phyloP scores from a whole-genome alignment of 192 early-diverging fungal genomes.

The Coemansia sp. region DNA sequence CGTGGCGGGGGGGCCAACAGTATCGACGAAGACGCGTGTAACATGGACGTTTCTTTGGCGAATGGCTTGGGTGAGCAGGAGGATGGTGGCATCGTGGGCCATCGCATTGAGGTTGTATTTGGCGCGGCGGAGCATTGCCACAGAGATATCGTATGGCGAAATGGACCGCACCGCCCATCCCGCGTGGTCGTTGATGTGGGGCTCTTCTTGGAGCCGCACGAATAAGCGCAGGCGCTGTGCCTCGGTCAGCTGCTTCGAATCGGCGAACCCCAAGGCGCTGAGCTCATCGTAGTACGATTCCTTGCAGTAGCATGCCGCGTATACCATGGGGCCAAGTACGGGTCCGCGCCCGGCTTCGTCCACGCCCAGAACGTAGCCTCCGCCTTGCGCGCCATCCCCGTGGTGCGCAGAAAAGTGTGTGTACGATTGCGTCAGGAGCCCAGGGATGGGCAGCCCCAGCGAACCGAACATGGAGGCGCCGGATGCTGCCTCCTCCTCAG shows the following conservation, averaged over 20 bases:
- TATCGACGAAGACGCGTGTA: constrained; percentile 87
- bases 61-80: constrained; percentile 67
- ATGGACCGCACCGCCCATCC: constrained; percentile 85
- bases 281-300: constrained; percentile 66
- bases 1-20: constrained; percentile 87
- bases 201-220: constrained; percentile 51
- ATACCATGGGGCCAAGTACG: constrained; percentile 97
- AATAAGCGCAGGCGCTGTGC: constrained; percentile 73
- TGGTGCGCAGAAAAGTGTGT: constrained; percentile 36
- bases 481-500: neutral
- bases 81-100: constrained; percentile 93
- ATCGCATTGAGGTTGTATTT: constrained; percentile 93
- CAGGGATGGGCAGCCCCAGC: constrained; percentile 29
- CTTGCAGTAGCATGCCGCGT: constrained; percentile 84
- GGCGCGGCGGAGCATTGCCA: constrained; percentile 80
- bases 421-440: constrained; percentile 35
- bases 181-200: constrained; percentile 28
- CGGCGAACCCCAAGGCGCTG: constrained; percentile 80
- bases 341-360: constrained; percentile 98
- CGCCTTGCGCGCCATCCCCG: neutral
- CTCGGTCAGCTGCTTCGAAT: constrained; percentile 93
- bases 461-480: constrained; percentile 7
- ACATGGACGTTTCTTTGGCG: constrained; percentile 61
- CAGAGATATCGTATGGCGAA: constrained; percentile 90
- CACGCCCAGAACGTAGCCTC: constrained; percentile 77